Evolutionary conservation across 1,139 yeast genomes (phyloP), one percentile per base, ranked within the genome.

Genomic region (Yamadazyma aaseri): DNA sequence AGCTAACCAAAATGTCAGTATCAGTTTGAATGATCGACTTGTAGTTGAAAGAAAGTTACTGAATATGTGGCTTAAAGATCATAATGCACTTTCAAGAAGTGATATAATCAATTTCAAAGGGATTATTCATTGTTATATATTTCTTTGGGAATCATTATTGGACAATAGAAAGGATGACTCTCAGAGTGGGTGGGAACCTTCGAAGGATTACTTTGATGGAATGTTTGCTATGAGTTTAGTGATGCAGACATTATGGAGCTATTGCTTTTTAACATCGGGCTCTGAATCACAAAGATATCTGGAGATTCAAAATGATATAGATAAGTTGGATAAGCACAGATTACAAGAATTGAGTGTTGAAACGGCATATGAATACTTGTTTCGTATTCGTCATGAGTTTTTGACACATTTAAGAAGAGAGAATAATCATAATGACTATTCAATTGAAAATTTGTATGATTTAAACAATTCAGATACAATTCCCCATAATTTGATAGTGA

Each of bases 1-100:
- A 0, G 79, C 84, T 51, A 73, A 87, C 46, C 82, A 85, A 79
- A 86, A 85, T 53, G 94, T 85, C 18, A 71, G 69, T 34, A 84
- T 87, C 2, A 72, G 77, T 6, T 55, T 64, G 14, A 64, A 68
- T 36, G 92, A 75, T 50, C 71, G 73, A 45, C 63, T 60, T 40
- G 64, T 70, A 21, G 84, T 76, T 17, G 75, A 68, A 45, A 63
- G 64, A 25, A 74, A 78, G 49, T 65, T 81, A 28, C 60, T 53
- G 33, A 54, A 50, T 26, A 76, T 75, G 45, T 81, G 83, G 81
- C 28, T 45, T 28, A 49, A 50, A 18, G 44, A 44, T 15, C 39
- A 49, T 37, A 45, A 29, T 39, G 48, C 9, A 34, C 44, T 50
- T 9, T 50, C 36, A 5, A 28, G 65, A 6, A 70, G 45, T 29